Conservation (phyloP, 306 rosid species). For the Spatholobus suberectus region DNA sequence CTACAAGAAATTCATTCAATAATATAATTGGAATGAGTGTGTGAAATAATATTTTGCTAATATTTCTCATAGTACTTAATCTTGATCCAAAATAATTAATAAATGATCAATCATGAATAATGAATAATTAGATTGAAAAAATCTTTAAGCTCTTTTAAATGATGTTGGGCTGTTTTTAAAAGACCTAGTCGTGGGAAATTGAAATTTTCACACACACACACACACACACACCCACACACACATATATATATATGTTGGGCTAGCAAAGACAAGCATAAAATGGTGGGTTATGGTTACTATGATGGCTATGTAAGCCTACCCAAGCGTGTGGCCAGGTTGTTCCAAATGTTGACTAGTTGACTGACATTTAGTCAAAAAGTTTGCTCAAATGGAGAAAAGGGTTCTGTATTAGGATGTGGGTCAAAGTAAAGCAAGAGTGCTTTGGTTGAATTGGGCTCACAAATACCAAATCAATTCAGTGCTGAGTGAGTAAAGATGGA, state of each 20-base stretch:
- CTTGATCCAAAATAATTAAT: neutral
- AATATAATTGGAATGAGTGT: neutral
- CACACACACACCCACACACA: no score
- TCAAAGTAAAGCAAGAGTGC: conserved; percentile 35
- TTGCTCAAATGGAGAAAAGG: neutral
- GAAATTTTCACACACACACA: no score
- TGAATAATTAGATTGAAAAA: neutral
- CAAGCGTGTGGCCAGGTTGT: conserved; percentile 39
- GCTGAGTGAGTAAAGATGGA: conserved; percentile 27
- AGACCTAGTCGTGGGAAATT: no score
- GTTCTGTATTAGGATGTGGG: conserved; percentile 9
- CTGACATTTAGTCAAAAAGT: conserved; percentile 32
- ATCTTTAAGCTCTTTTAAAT: neutral
- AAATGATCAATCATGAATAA: neutral
- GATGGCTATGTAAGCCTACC: conserved; percentile 53
- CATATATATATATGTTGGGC: no score
- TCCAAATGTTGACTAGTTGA: conserved; percentile 32
- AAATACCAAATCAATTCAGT: conserved; percentile 26
- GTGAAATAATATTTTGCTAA: neutral
- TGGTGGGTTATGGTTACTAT: conserved; percentile 18
- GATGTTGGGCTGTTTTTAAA: neutral
- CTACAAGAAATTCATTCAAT: no score
- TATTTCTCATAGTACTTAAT: neutral
- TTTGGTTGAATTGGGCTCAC: conserved; percentile 19
- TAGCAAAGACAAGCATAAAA: conserved; percentile 1